Percentiles rank a stretch among this genome's conserved stretches.
Evolutionary conservation across 75 land plant species (phyloP).

Genomic region (Sequoia sempervirens): DNA sequence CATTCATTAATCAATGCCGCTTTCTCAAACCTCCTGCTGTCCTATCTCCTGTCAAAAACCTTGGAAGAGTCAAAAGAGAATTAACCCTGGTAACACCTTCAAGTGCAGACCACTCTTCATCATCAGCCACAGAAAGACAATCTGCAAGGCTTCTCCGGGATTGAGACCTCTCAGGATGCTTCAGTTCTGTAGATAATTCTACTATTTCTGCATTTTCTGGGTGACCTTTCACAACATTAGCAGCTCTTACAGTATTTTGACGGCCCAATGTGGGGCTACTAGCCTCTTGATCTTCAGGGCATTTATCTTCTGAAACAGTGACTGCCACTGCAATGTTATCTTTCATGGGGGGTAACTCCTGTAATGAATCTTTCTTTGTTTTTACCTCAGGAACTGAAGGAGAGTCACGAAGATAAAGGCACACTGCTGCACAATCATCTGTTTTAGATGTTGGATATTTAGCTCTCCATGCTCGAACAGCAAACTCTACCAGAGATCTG

Average conservation of each 20-base stretch:
- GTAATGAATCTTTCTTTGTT: background rate
- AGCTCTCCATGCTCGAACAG: slow-evolving; percentile 75
- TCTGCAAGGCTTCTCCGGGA: slow-evolving; percentile 37
- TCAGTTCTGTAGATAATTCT: background rate
- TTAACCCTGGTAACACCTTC: slow-evolving; percentile 90
- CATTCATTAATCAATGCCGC: slow-evolving; percentile 6
- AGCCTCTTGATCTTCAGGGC: slow-evolving; percentile 6
- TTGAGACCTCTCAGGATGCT: slow-evolving; percentile 12
- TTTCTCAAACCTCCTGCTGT: background rate
- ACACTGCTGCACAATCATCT: slow-evolving; percentile 95
- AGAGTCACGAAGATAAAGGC: slow-evolving; percentile 55
- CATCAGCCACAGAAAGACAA: slow-evolving; percentile 35
- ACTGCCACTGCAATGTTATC: background rate
- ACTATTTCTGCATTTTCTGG: slow-evolving; percentile 5
- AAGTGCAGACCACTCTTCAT: slow-evolving; percentile 77
- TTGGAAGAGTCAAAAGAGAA: slow-evolving; percentile 70
- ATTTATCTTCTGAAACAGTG: background rate
- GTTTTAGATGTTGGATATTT: slow-evolving; percentile 89
- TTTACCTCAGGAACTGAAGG: background rate
- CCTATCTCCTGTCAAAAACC: slow-evolving; percentile 46
- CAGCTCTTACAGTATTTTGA: slow-evolving; percentile 7
- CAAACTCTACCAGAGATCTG: slow-evolving; percentile 68
- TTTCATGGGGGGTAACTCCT: background rate
- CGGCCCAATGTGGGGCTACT: slow-evolving; percentile 7
- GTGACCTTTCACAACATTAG: background rate